Evolutionary conservation across 2,329 filamentous ascomycete genomes (phyloP), one percentile per base, ranked within the genome.

Genomic region (Aotearoamyces nothofagi): DNA sequence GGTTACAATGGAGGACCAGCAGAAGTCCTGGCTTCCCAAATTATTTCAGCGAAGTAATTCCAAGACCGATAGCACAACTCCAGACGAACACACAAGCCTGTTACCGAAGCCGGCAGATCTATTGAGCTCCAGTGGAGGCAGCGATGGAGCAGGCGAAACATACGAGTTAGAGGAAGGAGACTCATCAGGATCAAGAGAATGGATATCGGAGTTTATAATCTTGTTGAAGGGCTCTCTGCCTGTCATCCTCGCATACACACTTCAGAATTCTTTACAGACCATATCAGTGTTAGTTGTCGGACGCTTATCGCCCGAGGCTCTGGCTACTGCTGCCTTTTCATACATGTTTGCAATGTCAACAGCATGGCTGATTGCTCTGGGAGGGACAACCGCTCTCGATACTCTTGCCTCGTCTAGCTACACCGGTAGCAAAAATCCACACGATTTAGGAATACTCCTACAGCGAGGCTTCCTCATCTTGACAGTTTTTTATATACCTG

Each of bases 281-380:
- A 49, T 79, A 2, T 90, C 81, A 0, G 79, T 92, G 4, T 57
- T 92, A 25, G 74, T 92, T 20, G 81, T 82, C 3, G 83, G 83
- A 7, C 72, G 80, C 3, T 57, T 83, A 0, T 86, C 78, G 0
- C 76, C 83, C 1, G 78, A 90, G 50, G 73, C 82, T 2, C 57
- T 92, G 5, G 80, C 83, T 0, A 80, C 78, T 0, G 77, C 81
- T 1, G 82, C 83, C 0, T 92, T 92, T 45, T 80, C 78, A 2
- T 87, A 90, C 58, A 92, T 92, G 83, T 92, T 92, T 42, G 83
- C 83, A 31, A 84, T 87, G 78, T 74, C 78, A 13, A 83, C 81
- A 1, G 83, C 75, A 0, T 92, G 83, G 82, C 65, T 92, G 20
- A 79, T 92, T 34, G 83, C 76, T 0, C 65, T 92, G 4, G 83